Percentiles rank a stretch among this genome's conserved stretches.
phyloP scores from a whole-genome alignment of 345 rosid species.

The Euphorbia lathyris region DNA sequence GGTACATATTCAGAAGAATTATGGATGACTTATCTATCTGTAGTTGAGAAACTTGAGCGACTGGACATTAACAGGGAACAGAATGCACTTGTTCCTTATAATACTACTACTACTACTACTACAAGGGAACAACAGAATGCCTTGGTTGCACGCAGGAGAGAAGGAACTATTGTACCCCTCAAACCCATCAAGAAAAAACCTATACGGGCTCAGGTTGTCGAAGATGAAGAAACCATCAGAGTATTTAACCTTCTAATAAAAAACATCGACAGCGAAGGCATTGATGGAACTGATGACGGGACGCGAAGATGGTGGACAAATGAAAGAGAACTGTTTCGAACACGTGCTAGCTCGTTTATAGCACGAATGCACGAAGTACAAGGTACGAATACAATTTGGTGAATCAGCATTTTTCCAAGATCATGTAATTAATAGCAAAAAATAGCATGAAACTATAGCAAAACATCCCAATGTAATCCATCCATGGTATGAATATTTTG shows the following conservation, averaged over 20 bases:
- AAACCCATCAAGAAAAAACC: constrained; percentile 15
- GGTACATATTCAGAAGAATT: constrained; percentile 15
- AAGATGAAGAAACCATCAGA: constrained; percentile 31
- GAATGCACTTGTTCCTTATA: constrained; percentile 55
- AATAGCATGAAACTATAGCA: neutral
- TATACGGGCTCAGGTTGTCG: constrained; percentile 25
- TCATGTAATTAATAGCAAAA: neutral
- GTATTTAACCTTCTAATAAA: constrained; percentile 29
- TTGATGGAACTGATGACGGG: constrained; percentile 32
- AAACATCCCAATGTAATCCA: neutral
- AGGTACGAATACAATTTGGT: constrained; percentile 19
- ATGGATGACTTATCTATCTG: neutral
- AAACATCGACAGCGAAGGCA: constrained; percentile 30
- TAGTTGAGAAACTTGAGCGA: constrained; percentile 14
- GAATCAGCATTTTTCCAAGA: constrained; percentile 11
- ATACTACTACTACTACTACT: neutral
- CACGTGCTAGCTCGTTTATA: constrained; percentile 28
- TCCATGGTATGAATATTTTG: too few relatives aligned
- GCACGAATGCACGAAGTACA: constrained; percentile 38
- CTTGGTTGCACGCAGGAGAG: constrained; percentile 16
- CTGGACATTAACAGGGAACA: constrained; percentile 21
- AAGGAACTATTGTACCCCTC: constrained; percentile 20
- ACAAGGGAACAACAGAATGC: constrained; percentile 19
- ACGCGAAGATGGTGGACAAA: constrained; percentile 32
- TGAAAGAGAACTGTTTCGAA: constrained; percentile 24